These are phyloP conservation scores for Macrolepiota dolichaula DNA, from an alignment of 768 basidiomycete genomes.

Conservation along the genomic window DNA sequence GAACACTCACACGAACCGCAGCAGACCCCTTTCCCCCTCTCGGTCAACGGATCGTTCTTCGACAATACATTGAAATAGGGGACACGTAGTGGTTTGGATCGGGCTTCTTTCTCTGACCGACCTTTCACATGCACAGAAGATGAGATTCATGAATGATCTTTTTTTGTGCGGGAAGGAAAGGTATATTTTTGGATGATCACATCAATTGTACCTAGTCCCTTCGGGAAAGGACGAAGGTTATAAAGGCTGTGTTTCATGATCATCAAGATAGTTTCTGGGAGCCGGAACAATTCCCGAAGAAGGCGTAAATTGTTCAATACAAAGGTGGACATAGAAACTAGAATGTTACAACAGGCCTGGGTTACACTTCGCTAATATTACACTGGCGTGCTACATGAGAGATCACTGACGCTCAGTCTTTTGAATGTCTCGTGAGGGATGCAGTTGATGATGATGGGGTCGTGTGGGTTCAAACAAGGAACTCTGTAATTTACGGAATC, in stretches of 20 bases:
- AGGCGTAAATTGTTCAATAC: background rate
- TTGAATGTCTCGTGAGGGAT: background rate
- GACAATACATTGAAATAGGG: background rate
- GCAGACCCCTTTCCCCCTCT: too few relatives aligned
- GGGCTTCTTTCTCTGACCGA: background rate
- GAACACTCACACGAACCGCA: background rate
- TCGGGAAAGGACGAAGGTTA: background rate
- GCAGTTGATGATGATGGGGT: background rate
- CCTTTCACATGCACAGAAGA: background rate
- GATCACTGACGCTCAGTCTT: background rate
- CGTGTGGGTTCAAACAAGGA: background rate
- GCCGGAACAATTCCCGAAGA: constrained; percentile 12
- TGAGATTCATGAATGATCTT: background rate
- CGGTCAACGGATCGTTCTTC: background rate
- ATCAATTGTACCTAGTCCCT: constrained; percentile 5
- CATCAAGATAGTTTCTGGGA: constrained; percentile 6
- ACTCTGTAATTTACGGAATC: background rate
- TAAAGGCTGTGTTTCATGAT: constrained; percentile 10
- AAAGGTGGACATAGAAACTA: constrained; percentile 9
- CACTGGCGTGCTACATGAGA: constrained; percentile 6
- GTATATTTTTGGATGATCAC: constrained; percentile 8
- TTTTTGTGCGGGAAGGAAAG: constrained; percentile 3
- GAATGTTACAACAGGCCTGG: constrained; percentile 11
- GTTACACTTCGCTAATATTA: constrained; percentile 11
- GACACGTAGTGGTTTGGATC: background rate